phyloP scores from a whole-genome alignment of 768 basidiomycete genomes.

The Auricularia sp. region DNA sequence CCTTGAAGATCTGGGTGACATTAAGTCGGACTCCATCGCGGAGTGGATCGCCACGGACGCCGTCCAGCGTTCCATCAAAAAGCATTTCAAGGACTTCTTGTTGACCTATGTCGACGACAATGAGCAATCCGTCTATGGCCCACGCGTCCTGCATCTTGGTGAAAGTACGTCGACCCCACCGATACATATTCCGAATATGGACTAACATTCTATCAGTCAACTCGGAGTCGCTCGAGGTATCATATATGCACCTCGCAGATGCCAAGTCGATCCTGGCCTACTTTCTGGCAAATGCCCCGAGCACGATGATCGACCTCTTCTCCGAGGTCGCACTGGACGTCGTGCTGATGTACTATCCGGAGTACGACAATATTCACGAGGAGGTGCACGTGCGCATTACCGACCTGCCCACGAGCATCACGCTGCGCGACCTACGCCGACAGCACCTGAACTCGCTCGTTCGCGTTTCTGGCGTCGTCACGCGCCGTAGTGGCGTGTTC shows the following conservation, averaged over 20 bases:
- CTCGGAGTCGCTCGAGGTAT: slow-evolving; percentile 94
- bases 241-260: slow-evolving; percentile 85
- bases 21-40: slow-evolving; percentile 93
- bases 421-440: slow-evolving; percentile 88
- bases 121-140: slow-evolving; percentile 87
- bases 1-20: slow-evolving; percentile 89
- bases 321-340: slow-evolving; percentile 91
- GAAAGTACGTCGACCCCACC: slow-evolving; percentile 53
- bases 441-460: slow-evolving; percentile 91
- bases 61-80: slow-evolving; percentile 80
- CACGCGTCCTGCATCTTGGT: slow-evolving; percentile 84
- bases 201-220: slow-evolving; percentile 51
- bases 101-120: slow-evolving; percentile 93
- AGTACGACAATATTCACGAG: slow-evolving; percentile 93
- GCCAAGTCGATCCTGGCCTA: slow-evolving; percentile 95
- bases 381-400: slow-evolving; percentile 97
- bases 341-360: slow-evolving; percentile 90
- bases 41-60: slow-evolving; percentile 96
- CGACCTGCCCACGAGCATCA: slow-evolving; percentile 80
- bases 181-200: background rate
- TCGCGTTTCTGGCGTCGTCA: slow-evolving; percentile 91
- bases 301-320: slow-evolving; percentile 86
- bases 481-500: slow-evolving; percentile 89
- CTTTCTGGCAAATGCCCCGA: slow-evolving; percentile 91
- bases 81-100: slow-evolving; percentile 90